These are phyloP conservation scores for Lathyrus aphaca DNA, from an alignment of 306 rosid genomes.

Conservation along the genomic window DNA sequence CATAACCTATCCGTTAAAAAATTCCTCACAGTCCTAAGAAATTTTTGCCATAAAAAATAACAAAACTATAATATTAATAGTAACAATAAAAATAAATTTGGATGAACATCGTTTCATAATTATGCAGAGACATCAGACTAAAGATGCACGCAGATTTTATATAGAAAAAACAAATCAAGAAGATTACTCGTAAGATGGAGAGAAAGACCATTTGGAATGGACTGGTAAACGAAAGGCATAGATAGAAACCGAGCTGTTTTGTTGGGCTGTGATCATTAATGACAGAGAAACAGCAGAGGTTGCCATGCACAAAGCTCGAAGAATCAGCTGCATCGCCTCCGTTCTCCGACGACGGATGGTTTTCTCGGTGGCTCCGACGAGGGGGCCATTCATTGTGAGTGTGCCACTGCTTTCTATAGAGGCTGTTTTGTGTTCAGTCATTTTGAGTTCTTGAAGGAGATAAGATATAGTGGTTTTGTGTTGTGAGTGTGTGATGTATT, in stretches of 20 bases:
- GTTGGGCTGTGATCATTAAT: slow-evolving; percentile 75
- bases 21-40: slow-evolving; percentile 3
- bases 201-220: slow-evolving; percentile 80
- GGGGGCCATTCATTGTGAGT: slow-evolving; percentile 47
- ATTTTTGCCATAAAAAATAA: too few relatives aligned
- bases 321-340: slow-evolving; percentile 50
- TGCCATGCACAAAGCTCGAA: slow-evolving; percentile 60
- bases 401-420: slow-evolving; percentile 48
- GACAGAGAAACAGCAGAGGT: slow-evolving; percentile 57
- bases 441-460: slow-evolving; percentile 36
- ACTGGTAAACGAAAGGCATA: slow-evolving; percentile 68
- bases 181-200: slow-evolving; percentile 71
- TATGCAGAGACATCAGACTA: too few relatives aligned
- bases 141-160: too few relatives aligned
- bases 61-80: not conserved
- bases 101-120: too few relatives aligned
- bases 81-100: too few relatives aligned
- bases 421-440: slow-evolving; percentile 46
- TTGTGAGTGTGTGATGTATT: not conserved
- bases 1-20: slow-evolving; percentile 10
- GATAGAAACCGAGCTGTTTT: slow-evolving; percentile 56
- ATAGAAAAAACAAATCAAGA: too few relatives aligned
- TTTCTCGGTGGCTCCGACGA: slow-evolving; percentile 32
- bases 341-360: slow-evolving; percentile 40
- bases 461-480: too few relatives aligned